These are phyloP conservation scores for Gyrodon lividus DNA, from an alignment of 768 basidiomycete species.

Conservation along the genomic window DNA sequence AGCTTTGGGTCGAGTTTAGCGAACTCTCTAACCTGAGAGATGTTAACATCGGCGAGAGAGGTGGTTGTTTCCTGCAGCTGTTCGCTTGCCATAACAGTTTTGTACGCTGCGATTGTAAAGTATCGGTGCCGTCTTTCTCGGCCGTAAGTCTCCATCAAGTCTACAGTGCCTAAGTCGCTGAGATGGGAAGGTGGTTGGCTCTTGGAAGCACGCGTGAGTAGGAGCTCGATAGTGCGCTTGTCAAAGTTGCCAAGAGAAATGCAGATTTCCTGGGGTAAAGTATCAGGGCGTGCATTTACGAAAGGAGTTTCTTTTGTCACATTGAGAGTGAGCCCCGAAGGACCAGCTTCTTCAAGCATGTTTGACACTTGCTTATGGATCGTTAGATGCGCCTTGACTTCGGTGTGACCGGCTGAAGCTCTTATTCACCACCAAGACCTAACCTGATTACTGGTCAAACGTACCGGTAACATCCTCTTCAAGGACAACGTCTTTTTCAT, in stretches of 20 bases:
- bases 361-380: constrained; percentile 81
- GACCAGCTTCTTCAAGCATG: constrained; percentile 65
- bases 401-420: constrained; percentile 34
- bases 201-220: constrained; percentile 68
- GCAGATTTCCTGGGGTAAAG: constrained; percentile 55
- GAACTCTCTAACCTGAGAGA: constrained; percentile 56
- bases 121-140: constrained; percentile 87
- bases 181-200: constrained; percentile 68
- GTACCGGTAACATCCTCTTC: constrained; percentile 34
- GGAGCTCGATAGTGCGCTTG: constrained; percentile 78
- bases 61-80: constrained; percentile 53
- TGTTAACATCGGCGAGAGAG: constrained; percentile 45
- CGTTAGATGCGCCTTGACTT: constrained; percentile 58
- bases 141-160: constrained; percentile 77
- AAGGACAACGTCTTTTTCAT: constrained; percentile 34
- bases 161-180: constrained; percentile 64
- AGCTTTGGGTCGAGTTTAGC: constrained; percentile 36
- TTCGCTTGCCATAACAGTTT: constrained; percentile 59
- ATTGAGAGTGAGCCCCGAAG: constrained; percentile 68
- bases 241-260: constrained; percentile 66
- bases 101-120: constrained; percentile 73
- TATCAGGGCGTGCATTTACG: constrained; percentile 5
- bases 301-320: constrained; percentile 36
- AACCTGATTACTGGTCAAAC: constrained; percentile 5
- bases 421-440: constrained; percentile 1